Percentiles rank a stretch among this genome's conserved stretches.
These are phyloP conservation scores for Collybia nuda DNA, from an alignment of 768 basidiomycete genomes.

Conservation along the genomic window DNA sequence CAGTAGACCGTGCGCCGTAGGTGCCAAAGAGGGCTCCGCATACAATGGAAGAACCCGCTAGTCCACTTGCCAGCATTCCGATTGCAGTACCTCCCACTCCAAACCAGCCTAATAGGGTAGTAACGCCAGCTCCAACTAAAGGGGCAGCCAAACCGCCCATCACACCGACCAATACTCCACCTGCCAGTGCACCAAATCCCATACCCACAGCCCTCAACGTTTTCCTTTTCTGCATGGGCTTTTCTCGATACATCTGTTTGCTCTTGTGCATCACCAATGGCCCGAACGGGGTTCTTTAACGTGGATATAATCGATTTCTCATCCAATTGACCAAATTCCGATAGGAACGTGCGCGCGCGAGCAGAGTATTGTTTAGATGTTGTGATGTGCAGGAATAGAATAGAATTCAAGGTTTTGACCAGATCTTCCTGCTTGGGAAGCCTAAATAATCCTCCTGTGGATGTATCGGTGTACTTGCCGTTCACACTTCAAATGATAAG, in stretches of 20 bases:
- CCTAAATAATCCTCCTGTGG: constrained; percentile 35
- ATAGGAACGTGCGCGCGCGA: constrained; percentile 46
- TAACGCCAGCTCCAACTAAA: constrained; percentile 53
- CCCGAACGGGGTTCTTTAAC: constrained; percentile 48
- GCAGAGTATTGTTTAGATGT: constrained; percentile 48
- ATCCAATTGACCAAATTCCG: constrained; percentile 36
- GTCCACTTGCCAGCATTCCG: constrained; percentile 49
- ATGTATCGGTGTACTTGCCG: constrained; percentile 46
- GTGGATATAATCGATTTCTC: constrained; percentile 44
- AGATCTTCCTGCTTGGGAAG: constrained; percentile 38
- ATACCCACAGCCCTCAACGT: constrained; percentile 46
- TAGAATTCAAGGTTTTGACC: constrained; percentile 44
- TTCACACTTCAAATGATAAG: too few relatives aligned
- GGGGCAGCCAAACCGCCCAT: constrained; percentile 63
- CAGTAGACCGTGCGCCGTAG: constrained; percentile 51
- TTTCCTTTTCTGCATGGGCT: constrained; percentile 40
- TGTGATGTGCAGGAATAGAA: constrained; percentile 52
- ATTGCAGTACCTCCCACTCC: constrained; percentile 54
- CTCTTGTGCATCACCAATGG: constrained; percentile 41
- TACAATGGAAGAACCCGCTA: constrained; percentile 54
- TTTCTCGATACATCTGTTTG: constrained; percentile 37
- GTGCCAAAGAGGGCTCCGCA: constrained; percentile 60
- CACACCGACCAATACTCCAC: constrained; percentile 53
- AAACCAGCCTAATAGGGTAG: constrained; percentile 46
- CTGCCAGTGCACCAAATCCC: constrained; percentile 51